phyloP scores from a whole-genome alignment of 805 yeast species.

The Metschnikowia cerradonensis region DNA sequence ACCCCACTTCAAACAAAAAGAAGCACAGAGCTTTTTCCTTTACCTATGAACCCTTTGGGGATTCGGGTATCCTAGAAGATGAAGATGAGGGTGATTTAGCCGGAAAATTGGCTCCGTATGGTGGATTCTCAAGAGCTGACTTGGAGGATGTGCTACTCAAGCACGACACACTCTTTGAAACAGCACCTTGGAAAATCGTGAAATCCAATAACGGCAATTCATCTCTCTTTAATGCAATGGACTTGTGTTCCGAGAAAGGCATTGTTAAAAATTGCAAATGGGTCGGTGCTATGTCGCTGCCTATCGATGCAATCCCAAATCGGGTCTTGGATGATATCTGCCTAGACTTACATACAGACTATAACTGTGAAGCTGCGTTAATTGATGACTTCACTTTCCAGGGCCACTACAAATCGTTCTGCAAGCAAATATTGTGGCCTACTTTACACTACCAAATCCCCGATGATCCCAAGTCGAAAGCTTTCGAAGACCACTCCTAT shows the following conservation, averaged over 20 bases:
- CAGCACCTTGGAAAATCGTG: slow-evolving; percentile 71
- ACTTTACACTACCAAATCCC: slow-evolving; percentile 91
- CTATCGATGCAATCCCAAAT: slow-evolving; percentile 74
- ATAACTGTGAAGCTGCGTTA: slow-evolving; percentile 60
- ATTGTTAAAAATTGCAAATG: slow-evolving; percentile 47
- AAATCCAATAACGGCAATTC: slow-evolving; percentile 78
- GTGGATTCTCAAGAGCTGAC: slow-evolving; percentile 69
- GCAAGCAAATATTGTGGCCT: slow-evolving; percentile 96
- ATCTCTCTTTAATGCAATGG: slow-evolving; percentile 80
- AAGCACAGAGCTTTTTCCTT: slow-evolving; percentile 3
- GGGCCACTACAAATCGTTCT: slow-evolving; percentile 88
- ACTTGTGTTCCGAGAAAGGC: slow-evolving; percentile 44
- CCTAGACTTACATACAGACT: slow-evolving; percentile 41
- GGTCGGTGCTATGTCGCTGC: slow-evolving; percentile 93
- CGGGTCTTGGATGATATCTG: slow-evolving; percentile 53
- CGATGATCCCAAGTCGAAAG: slow-evolving; percentile 88
- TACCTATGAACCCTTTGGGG: slow-evolving; percentile 14
- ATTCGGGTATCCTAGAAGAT: slow-evolving; percentile 8
- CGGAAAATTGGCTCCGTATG: slow-evolving; percentile 54
- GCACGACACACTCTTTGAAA: slow-evolving; percentile 46
- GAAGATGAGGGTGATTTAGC: slow-evolving; percentile 14
- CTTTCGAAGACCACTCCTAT: slow-evolving; percentile 96
- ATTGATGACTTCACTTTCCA: slow-evolving; percentile 77
- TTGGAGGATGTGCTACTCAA: slow-evolving; percentile 42
- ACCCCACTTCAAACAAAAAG: slow-evolving; percentile 2